Base-by-base conservation (phyloP, 176 grass and related monocot genomes). In the Aechmea fasciata region DNA sequence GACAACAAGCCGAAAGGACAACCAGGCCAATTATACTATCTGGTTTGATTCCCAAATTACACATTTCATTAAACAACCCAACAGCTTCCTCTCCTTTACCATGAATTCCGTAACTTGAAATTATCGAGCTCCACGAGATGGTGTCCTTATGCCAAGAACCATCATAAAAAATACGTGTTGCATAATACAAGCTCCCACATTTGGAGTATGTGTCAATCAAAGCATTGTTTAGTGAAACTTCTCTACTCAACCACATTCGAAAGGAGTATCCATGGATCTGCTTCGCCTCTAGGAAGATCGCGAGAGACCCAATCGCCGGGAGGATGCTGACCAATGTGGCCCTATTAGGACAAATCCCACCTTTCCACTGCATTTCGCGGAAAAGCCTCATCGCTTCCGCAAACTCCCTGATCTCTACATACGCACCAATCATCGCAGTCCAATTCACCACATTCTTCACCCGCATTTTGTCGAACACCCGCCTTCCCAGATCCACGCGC, bases 91-190 rank as follows among this genome's bases (percentile, higher is more conserved):
- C 48, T 23, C 85, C 85, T 69, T 80, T 84, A 51, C 78, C 88
- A 84, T 86, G 87, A 29, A 84, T 65, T 22, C 79, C 78, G 66
- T 87, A 92, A 66, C 81, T 78, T 5, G 73, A 63, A 62, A 96
- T 73, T 79, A 92, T 85, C 0, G 76, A 67, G 66, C 76, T 81
- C 88, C 84, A 90, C 53, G 93, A 87, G 71, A 96, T 87, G 1
- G 73, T 57, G 84, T 87, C 88, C 64, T 86, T 91, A 54, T 28
- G 18, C 83, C 91, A 86, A 11, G 24, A 74, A 15, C 20, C 48
- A 76, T 87, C 81, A 80, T 96, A 64, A 62, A 89, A 92, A 22
- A 87, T 2, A 24, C 48, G 63, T 15, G 70, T 77, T 66, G 88
- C 83, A 80, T 82, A 86, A 72, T 23, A 10, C 77, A 91, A 61